These are phyloP conservation scores for Carex littledalei DNA, from an alignment of 176 grass and related monocot species.

Conservation along the genomic window DNA sequence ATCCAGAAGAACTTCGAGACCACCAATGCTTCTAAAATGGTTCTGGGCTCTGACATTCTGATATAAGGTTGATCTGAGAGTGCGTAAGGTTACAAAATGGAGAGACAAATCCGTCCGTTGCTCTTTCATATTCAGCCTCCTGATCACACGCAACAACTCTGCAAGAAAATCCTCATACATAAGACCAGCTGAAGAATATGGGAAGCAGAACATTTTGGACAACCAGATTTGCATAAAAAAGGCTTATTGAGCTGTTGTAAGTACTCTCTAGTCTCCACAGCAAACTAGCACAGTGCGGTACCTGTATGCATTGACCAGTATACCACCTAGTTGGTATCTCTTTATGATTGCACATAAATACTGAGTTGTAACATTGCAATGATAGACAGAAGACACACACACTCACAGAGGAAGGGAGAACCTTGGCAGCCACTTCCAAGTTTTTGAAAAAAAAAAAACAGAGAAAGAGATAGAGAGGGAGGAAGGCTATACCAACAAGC, in stretches of 20 bases:
- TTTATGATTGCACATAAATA: neutral
- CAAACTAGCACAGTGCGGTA: neutral
- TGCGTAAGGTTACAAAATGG: slow-evolving; percentile 66
- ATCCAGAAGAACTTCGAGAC: slow-evolving; percentile 82
- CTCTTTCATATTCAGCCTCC: slow-evolving; percentile 67
- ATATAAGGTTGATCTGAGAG: slow-evolving; percentile 61
- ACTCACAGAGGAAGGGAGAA: neutral
- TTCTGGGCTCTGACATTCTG: slow-evolving; percentile 77
- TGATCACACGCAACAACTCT: slow-evolving; percentile 83
- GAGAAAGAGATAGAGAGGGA: neutral
- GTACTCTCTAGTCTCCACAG: neutral
- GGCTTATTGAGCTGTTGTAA: neutral
- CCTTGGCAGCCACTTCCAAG: too few relatives aligned
- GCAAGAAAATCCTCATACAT: slow-evolving; percentile 26
- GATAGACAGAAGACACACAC: neutral
- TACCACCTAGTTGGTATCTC: neutral
- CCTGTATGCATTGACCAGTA: neutral
- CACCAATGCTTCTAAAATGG: slow-evolving; percentile 97
- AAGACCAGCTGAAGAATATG: neutral
- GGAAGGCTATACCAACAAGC: slow-evolving; percentile 75
- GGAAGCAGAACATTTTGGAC: neutral
- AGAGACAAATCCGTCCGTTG: slow-evolving; percentile 76
- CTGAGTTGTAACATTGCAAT: neutral
- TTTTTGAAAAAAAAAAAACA: neutral
- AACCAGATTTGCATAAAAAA: neutral